Evolutionary conservation across 805 yeast species (phyloP).

Genomic region (Barnettozyma sucrosica): DNA sequence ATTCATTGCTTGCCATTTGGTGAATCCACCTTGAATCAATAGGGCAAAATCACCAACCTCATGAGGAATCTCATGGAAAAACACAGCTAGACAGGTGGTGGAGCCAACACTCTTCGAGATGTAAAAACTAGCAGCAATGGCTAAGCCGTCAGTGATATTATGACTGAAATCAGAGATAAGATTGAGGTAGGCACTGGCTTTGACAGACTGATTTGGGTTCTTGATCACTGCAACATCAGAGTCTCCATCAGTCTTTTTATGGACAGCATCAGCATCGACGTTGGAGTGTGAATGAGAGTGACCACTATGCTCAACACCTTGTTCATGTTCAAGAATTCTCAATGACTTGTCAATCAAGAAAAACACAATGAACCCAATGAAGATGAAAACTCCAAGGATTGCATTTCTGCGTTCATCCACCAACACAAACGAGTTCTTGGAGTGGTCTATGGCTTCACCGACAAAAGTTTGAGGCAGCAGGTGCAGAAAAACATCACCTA

Average conservation of each 20-base stretch:
- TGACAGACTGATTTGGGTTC: constrained; percentile 33
- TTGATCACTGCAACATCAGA: constrained; percentile 25
- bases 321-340: constrained; percentile 41
- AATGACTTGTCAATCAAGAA: constrained; percentile 57
- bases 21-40: constrained; percentile 60
- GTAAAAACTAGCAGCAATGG: constrained; percentile 66
- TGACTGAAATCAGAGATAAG: constrained; percentile 68
- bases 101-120: constrained; percentile 55
- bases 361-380: constrained; percentile 56
- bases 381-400: constrained; percentile 47
- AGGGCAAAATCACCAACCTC: constrained; percentile 78
- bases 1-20: constrained; percentile 58
- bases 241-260: constrained; percentile 24
- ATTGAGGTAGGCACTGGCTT: constrained; percentile 52
- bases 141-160: constrained; percentile 73
- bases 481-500: constrained; percentile 73
- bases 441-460: constrained; percentile 41
- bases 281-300: constrained; percentile 40
- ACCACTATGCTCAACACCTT: constrained; percentile 19
- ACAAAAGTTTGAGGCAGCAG: constrained; percentile 62
- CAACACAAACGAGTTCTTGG: constrained; percentile 37
- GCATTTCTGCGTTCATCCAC: constrained; percentile 47
- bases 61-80: constrained; percentile 77
- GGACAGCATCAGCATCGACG: constrained; percentile 25
- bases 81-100: constrained; percentile 62